phyloP scores from a whole-genome alignment of 495 filamentous ascomycete genomes.

The Penicillium bovifimosum region DNA sequence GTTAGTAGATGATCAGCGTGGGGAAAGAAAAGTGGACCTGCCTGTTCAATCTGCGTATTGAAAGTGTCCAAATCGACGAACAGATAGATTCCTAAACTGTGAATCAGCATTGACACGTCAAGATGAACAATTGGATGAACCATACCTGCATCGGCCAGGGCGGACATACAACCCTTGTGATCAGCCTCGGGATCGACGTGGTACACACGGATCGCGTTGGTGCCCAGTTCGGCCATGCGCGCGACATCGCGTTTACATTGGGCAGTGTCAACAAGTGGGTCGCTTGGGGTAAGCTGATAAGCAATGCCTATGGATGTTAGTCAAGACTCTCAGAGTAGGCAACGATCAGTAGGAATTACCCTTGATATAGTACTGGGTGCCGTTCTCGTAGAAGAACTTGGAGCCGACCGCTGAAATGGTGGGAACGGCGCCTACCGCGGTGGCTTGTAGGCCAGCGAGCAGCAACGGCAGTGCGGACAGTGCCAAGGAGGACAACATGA shows the following conservation, averaged over 20 bases:
- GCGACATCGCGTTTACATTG: constrained; percentile 75
- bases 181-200: constrained; percentile 68
- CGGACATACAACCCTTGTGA: constrained; percentile 70
- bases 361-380: constrained; percentile 77
- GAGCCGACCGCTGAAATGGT: constrained; percentile 67
- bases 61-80: constrained; percentile 85
- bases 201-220: constrained; percentile 86
- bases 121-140: background rate
- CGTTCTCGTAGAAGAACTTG: constrained; percentile 77
- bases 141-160: constrained; percentile 60
- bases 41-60: constrained; percentile 68
- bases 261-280: constrained; percentile 66
- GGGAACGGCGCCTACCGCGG: constrained; percentile 33
- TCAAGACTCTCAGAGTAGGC: background rate
- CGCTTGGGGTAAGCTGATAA: constrained; percentile 60
- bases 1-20: constrained; percentile 2
- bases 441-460: constrained; percentile 26
- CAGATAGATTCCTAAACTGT: constrained; percentile 49
- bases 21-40: constrained; percentile 18
- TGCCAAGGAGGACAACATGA: constrained; percentile 24
- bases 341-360: constrained; percentile 36
- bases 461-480: constrained; percentile 21
- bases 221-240: constrained; percentile 73
- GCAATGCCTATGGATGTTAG: constrained; percentile 53
- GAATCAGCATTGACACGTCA: background rate